These are phyloP conservation scores for Ganoderma sp. DNA, from an alignment of 1,284 basidiomycete genomes.

Conservation along the genomic window DNA sequence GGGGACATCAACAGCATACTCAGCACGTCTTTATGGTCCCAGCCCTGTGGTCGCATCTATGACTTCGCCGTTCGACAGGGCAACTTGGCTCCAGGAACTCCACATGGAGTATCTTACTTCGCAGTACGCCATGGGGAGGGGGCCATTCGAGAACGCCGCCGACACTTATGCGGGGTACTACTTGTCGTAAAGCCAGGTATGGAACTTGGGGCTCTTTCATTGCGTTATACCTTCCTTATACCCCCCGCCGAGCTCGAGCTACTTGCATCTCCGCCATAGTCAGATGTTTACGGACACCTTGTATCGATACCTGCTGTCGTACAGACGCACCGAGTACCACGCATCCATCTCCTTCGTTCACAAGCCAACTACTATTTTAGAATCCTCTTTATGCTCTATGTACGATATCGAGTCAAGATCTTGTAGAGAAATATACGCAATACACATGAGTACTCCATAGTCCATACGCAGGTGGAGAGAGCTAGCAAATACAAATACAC, in stretches of 20 bases:
- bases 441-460: neutral
- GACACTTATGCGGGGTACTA: neutral
- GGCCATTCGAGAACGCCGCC: neutral
- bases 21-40: neutral
- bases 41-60: neutral
- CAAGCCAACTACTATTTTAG: neutral
- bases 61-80: neutral
- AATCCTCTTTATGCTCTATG: neutral
- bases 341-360: neutral
- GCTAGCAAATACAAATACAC: conserved; percentile 1
- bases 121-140: neutral
- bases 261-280: neutral
- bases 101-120: neutral
- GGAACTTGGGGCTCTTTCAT: neutral
- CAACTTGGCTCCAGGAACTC: neutral
- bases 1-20: neutral
- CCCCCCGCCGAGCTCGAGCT: neutral
- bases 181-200: neutral
- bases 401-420: neutral
- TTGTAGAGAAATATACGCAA: neutral
- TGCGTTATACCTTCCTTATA: neutral
- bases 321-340: neutral
- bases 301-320: neutral
- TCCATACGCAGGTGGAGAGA: neutral
- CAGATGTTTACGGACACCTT: neutral